Conservation (phyloP, 2,329 filamentous ascomycete species). For the Colletotrichum tanaceti region DNA sequence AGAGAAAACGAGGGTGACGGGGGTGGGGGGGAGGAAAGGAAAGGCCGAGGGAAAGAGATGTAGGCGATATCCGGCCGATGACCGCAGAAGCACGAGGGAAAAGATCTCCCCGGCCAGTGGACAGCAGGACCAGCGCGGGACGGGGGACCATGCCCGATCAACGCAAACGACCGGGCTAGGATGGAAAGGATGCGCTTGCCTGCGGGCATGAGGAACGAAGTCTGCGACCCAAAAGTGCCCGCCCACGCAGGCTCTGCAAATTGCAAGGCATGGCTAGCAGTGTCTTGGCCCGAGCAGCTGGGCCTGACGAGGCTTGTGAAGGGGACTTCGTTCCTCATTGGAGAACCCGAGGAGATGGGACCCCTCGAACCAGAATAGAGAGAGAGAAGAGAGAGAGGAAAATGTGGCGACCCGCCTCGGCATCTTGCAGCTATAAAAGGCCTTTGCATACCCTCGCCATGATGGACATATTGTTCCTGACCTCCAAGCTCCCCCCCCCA, state of each 20-base stretch:
- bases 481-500: constrained; percentile 19
- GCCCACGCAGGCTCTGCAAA: constrained; percentile 19
- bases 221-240: not conserved
- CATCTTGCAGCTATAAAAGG: constrained; percentile 37
- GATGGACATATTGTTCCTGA: not conserved
- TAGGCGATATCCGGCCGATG: constrained; percentile 4
- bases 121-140: not conserved
- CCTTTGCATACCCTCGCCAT: not conserved
- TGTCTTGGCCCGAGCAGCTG: constrained; percentile 25
- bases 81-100: not conserved
- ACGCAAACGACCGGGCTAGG: not conserved
- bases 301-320: not conserved
- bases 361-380: not conserved
- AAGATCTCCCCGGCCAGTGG: too few species aligned
- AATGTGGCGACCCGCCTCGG: not conserved
- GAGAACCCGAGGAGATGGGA: constrained; percentile 3
- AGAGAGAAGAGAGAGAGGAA: too few species aligned
- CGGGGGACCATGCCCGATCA: constrained; percentile 9
- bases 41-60: not conserved
- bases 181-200: constrained; percentile 23
- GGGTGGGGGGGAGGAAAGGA: not conserved
- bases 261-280: constrained; percentile 8
- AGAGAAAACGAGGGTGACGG: constrained; percentile 9
- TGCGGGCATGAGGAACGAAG: constrained; percentile 2
- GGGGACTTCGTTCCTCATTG: not conserved